Conservation (phyloP, 257 asterid genomes). For the Solanum arcanum region DNA sequence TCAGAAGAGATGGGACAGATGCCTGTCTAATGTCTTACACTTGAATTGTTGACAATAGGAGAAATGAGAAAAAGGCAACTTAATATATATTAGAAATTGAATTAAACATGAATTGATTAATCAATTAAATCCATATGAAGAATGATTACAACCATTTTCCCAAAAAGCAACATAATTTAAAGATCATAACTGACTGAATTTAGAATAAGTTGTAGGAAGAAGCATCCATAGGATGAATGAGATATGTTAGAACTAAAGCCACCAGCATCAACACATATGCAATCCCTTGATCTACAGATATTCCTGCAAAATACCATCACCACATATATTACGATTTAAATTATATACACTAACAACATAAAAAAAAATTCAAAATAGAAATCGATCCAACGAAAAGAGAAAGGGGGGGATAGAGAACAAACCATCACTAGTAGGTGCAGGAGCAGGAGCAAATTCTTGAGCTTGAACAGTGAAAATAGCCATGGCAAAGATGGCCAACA, state of each 20-base stretch:
- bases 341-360: neutral
- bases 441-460: conserved; percentile 22
- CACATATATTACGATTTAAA: neutral
- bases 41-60: neutral
- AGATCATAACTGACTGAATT: neutral
- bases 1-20: neutral
- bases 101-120: neutral
- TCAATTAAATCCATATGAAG: neutral
- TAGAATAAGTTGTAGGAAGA: conserved; percentile 7
- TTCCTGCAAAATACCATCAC: conserved; percentile 9
- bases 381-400: neutral
- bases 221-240: neutral
- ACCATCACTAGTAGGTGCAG: conserved; percentile 31
- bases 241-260: conserved; percentile 23
- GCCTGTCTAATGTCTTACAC: neutral
- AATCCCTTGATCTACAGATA: conserved; percentile 27
- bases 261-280: conserved; percentile 22
- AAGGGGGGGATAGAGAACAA: neutral
- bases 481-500: conserved; percentile 5
- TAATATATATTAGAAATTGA: neutral
- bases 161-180: neutral
- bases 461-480: conserved; percentile 10
- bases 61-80: neutral
- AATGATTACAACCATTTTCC: neutral
- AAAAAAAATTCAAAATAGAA: neutral